Evolutionary conservation across 805 yeast species (phyloP), one percentile per base, ranked within the genome.

Genomic region (Vanderwaltozyma yarrowii): DNA sequence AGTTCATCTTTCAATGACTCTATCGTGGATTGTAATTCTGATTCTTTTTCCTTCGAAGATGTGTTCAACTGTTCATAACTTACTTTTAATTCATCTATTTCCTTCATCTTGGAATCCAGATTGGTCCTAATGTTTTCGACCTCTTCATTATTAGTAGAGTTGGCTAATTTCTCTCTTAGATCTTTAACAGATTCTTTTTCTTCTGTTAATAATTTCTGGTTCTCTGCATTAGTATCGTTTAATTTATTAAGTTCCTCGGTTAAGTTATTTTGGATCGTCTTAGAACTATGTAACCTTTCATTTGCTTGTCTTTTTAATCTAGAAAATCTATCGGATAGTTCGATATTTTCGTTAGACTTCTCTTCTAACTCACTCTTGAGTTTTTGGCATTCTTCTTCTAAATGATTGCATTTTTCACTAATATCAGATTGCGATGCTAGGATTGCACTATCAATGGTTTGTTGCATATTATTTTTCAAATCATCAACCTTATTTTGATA

Each of bases 401-500:
- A 39, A 11, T 17, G 3, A 8, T 31, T 20, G 4, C 14, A 19
- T 13, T 31, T 26, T 14, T 18, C n/a, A 6, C 5, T 15, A 6
- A 18, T 11, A n/a, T 24, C 23, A 3, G 14, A 7, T 25, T 36
- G 26, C 10, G 34, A 29, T 2, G 31, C 12, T 14, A 4, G 5
- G 4, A 14, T 14, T 6, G 32, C 18, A 2, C 25, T 19, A 2
- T 11, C 4, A 12, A 36, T 28, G 25, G 25, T n/a, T 10, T 14
- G 4, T 6, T 36, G 14, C 31, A 36, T 31, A 15, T 8, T 23
- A 8, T 10, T 15, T 16, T 30, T 26, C 24, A 42, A 19, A 15
- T 37, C 29, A 38, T 78, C 82, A 28, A 80, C 70, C 52, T 77
- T 78, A 35, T 71, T 74, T 64, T 81, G 71, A 58, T 68, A 66